phyloP scores from a whole-genome alignment of 73 alveolate genomes.

The Tetrahymena malaccensis region DNA sequence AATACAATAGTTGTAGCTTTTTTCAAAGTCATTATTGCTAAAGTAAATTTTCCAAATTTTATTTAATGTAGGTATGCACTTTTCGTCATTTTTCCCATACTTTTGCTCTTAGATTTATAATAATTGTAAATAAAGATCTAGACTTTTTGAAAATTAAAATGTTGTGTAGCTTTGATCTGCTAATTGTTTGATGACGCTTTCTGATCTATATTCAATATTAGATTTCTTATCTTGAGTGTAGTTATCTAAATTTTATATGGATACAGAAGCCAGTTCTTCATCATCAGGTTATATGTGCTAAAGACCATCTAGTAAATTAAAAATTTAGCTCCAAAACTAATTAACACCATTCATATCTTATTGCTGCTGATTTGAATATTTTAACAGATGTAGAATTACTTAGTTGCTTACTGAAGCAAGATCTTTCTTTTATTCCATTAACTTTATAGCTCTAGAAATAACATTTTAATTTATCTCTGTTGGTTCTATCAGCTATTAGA shows the following conservation, averaged over 20 bases:
- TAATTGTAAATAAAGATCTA: neutral
- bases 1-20: neutral
- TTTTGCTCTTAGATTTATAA: neutral
- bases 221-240: neutral
- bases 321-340: neutral
- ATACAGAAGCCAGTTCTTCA: neutral
- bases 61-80: neutral
- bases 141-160: neutral
- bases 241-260: neutral
- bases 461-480: neutral
- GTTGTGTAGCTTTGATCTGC: neutral
- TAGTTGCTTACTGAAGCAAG: neutral
- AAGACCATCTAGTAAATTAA: neutral
- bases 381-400: neutral
- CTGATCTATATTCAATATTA: neutral
- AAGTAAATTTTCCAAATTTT: neutral
- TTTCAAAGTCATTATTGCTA: neutral
- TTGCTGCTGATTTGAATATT: neutral
- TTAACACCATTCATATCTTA: neutral
- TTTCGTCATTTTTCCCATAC: neutral
- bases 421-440: neutral
- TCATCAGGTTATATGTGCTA: neutral
- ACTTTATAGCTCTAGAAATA: neutral
- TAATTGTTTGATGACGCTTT: neutral
- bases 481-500: neutral